Conservation (phyloP, 768 basidiomycete genomes). For the Pulveroboletus ravenelii region DNA sequence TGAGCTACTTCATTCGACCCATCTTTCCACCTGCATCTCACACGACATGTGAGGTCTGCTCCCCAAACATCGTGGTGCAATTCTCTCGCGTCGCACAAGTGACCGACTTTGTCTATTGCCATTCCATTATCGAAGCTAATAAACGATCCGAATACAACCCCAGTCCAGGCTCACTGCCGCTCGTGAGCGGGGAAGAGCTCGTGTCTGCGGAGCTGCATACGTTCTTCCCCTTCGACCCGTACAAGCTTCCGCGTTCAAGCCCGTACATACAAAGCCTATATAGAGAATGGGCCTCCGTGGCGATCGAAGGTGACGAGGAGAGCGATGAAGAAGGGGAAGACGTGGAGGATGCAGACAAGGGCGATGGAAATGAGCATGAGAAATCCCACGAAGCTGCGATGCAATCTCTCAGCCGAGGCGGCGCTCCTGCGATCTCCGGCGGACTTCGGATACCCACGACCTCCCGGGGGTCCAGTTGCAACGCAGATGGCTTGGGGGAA, state of each 20-base stretch:
- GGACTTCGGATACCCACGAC: conserved; percentile 22
- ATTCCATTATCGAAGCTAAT: conserved; percentile 88
- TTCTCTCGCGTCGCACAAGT: conserved; percentile 91
- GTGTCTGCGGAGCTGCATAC: conserved; percentile 73
- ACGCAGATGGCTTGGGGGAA: conserved; percentile 53
- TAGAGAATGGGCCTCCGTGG: conserved; percentile 84
- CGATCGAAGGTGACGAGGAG: conserved; percentile 62
- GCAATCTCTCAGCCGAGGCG: conserved; percentile 5
- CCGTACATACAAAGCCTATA: conserved; percentile 80
- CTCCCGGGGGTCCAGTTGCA: conserved; percentile 21
- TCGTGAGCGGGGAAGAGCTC: conserved; percentile 31
- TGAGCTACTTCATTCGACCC: not conserved
- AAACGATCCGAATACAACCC: conserved; percentile 54
- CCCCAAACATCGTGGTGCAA: conserved; percentile 83
- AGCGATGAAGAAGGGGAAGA: conserved; percentile 65
- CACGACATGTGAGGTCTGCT: conserved; percentile 65
- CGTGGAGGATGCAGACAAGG: conserved; percentile 36
- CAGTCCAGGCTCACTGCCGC: conserved; percentile 19
- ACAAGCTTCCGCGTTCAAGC: conserved; percentile 76
- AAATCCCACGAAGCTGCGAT: not conserved
- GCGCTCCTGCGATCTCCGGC: not conserved
- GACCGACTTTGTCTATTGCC: conserved; percentile 91
- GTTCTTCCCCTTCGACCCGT: conserved; percentile 99
- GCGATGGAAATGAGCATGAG: conserved; percentile 11
- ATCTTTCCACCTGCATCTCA: not conserved